Conservation (phyloP, 257 asterid genomes). For the Rubia yunnanensis region DNA sequence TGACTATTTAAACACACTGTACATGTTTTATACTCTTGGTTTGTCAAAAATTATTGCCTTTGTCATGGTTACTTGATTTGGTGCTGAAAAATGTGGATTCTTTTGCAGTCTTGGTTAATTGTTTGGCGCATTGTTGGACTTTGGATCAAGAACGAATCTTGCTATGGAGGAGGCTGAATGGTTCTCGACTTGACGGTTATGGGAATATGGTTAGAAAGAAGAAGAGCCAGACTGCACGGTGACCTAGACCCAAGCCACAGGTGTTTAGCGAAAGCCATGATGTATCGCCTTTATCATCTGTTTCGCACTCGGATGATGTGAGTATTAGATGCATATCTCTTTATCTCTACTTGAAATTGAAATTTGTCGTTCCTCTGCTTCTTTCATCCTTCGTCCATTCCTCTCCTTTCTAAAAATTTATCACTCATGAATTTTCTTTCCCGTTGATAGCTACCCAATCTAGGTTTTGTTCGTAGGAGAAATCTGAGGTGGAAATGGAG, state of each 20-base stretch:
- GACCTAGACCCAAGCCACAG: slow-evolving; percentile 64
- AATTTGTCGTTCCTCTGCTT: no score
- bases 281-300: slow-evolving; percentile 39
- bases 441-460: no score
- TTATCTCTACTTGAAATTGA: no score
- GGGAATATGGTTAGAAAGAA: slow-evolving; percentile 45
- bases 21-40: background rate
- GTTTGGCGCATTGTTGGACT: background rate
- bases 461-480: slow-evolving; percentile 41
- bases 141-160: background rate
- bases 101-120: slow-evolving; percentile 4
- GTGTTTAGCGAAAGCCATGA: slow-evolving; percentile 33
- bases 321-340: no score
- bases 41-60: background rate
- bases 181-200: slow-evolving; percentile 38
- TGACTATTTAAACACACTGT: no score
- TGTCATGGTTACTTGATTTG: background rate
- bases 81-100: background rate
- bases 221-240: slow-evolving; percentile 68
- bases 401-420: no score
- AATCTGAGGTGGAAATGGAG: slow-evolving; percentile 86
- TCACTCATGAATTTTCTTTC: no score
- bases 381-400: no score
- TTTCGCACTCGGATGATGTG: slow-evolving; percentile 53
- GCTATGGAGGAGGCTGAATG: slow-evolving; percentile 59